phyloP scores from a whole-genome alignment of 163 green algal species.

The Scenedesmus sp. region DNA sequence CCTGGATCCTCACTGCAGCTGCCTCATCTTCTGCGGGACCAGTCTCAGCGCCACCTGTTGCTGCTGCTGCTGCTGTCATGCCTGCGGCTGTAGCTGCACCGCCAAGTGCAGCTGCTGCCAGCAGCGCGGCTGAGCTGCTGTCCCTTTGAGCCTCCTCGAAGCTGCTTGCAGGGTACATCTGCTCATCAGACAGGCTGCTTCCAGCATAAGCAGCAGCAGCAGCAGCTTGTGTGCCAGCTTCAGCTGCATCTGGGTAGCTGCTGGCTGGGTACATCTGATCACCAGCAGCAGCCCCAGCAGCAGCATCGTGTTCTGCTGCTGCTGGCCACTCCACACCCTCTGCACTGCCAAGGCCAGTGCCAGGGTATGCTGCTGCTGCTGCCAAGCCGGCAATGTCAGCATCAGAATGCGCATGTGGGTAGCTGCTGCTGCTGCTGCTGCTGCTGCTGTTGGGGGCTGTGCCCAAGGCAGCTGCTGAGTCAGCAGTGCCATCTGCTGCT shows the following conservation, averaged over 20 bases:
- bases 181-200: not conserved
- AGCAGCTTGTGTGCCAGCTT: too few species aligned
- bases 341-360: not conserved
- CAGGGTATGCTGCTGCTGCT: not conserved
- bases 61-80: constrained; percentile 5
- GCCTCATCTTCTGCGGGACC: not conserved
- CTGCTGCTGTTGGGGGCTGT: not conserved
- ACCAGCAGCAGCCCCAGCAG: not conserved
- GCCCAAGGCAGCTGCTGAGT: not conserved
- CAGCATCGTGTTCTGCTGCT: not conserved
- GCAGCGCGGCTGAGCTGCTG: not conserved
- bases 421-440: not conserved
- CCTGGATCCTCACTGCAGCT: not conserved
- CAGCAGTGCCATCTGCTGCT: not conserved
- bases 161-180: not conserved
- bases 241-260: not conserved
- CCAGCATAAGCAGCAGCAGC: not conserved
- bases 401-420: not conserved
- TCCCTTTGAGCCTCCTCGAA: not conserved
- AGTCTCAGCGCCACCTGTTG: not conserved
- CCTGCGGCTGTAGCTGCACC: not conserved
- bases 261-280: not conserved
- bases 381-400: not conserved
- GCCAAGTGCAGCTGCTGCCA: not conserved
- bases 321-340: not conserved